phyloP scores from a whole-genome alignment of 495 filamentous ascomycete genomes.

The Podospora bellae-mahoneyi region DNA sequence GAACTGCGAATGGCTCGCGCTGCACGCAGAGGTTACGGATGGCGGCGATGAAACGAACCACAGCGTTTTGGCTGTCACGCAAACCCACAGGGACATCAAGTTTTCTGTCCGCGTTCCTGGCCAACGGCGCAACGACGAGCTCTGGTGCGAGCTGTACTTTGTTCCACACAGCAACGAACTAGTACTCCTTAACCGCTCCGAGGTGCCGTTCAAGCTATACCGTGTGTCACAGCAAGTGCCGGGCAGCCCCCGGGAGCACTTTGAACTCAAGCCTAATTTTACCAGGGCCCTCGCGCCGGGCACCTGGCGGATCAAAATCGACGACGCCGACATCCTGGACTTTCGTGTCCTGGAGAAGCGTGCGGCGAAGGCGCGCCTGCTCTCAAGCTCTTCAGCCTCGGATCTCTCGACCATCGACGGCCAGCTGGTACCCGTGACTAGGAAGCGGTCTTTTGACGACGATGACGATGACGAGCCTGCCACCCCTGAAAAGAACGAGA shows the following conservation, averaged over 20 bases:
- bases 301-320: slow-evolving; percentile 47
- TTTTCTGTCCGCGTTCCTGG: slow-evolving; percentile 48
- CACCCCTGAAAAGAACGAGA: slow-evolving; percentile 32
- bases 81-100: slow-evolving; percentile 48
- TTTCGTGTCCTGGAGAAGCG: slow-evolving; percentile 50
- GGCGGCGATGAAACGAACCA: slow-evolving; percentile 40
- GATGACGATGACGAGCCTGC: slow-evolving; percentile 36
- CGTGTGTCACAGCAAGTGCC: slow-evolving; percentile 32
- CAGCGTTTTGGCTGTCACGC: slow-evolving; percentile 49
- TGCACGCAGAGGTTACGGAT: slow-evolving; percentile 45
- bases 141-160: slow-evolving; percentile 51
- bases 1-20: slow-evolving; percentile 43
- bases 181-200: slow-evolving; percentile 45
- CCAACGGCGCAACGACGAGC: slow-evolving; percentile 28
- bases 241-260: slow-evolving; percentile 31
- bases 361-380: slow-evolving; percentile 31
- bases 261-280: slow-evolving; percentile 41
- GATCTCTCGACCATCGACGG: slow-evolving; percentile 12
- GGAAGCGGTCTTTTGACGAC: slow-evolving; percentile 42
- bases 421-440: slow-evolving; percentile 36
- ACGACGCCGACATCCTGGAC: slow-evolving; percentile 43
- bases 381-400: slow-evolving; percentile 25
- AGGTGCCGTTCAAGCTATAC: slow-evolving; percentile 43
- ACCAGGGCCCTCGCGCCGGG: slow-evolving; percentile 43
- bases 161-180: slow-evolving; percentile 49